Conservation (phyloP, 768 basidiomycete genomes). For the Amyloporia xantha region DNA sequence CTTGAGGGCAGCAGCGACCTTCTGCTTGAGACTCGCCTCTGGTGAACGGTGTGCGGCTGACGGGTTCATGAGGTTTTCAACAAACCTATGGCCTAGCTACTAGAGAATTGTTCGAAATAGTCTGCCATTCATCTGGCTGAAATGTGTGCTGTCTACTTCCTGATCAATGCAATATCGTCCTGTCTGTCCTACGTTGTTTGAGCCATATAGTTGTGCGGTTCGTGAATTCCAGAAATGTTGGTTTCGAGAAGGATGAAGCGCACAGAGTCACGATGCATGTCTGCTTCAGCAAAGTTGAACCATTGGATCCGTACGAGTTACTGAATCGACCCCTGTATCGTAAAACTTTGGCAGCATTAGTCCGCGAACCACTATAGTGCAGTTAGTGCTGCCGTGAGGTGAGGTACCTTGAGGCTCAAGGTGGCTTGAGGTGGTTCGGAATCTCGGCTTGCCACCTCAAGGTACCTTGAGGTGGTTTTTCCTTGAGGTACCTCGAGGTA, state of each 20-base stretch:
- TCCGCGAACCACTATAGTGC: too few species aligned
- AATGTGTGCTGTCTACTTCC: background rate
- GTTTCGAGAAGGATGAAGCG: background rate
- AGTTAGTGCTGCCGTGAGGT: too few species aligned
- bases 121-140: background rate
- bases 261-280: background rate
- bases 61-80: background rate
- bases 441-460: too few species aligned
- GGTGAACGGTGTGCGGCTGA: slow-evolving; percentile 44
- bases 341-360: too few species aligned
- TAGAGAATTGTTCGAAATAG: background rate
- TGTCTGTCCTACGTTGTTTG: too few species aligned
- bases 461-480: too few species aligned
- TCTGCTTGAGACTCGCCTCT: slow-evolving; percentile 80
- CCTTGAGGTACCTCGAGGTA: too few species aligned
- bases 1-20: slow-evolving; percentile 80
- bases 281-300: too few species aligned
- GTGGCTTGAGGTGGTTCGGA: too few species aligned
- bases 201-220: background rate
- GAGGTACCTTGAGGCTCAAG: too few species aligned
- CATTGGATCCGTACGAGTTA: too few species aligned
- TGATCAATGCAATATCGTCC: background rate
- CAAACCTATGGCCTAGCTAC: background rate
- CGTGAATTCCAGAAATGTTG: background rate
- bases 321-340: too few species aligned